Conservation (phyloP, 2,329 filamentous ascomycete species). For the Gnomoniopsis sp. region DNA sequence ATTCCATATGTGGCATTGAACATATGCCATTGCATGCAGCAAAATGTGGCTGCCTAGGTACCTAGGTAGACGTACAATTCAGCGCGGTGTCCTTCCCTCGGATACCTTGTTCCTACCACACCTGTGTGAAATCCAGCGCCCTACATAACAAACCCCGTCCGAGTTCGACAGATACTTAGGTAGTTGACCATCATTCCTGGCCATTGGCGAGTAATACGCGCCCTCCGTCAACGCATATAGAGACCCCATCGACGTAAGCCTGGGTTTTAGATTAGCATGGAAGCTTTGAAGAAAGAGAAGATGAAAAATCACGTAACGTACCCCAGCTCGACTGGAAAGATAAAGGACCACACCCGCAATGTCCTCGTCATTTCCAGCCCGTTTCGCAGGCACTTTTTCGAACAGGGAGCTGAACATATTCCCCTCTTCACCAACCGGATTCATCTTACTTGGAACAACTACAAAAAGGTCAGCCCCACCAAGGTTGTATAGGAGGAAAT, state of each 20-base stretch:
- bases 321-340: constrained; percentile 29
- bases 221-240: constrained; percentile 29
- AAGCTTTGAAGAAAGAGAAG: too few relatives aligned
- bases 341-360: constrained; percentile 29
- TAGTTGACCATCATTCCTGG: constrained; percentile 18
- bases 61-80: too few relatives aligned
- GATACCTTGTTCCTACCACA: too few relatives aligned
- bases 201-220: constrained; percentile 29
- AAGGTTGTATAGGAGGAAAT: too few relatives aligned
- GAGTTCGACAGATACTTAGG: neutral
- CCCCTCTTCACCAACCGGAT: constrained; percentile 28
- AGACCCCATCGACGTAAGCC: constrained; percentile 30
- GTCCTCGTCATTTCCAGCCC: constrained; percentile 28
- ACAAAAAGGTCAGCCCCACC: neutral
- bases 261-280: constrained; percentile 7
- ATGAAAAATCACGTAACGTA: too few relatives aligned
- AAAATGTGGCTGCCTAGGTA: too few relatives aligned
- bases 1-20: neutral
- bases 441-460: too few relatives aligned
- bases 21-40: too few relatives aligned
- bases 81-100: too few relatives aligned
- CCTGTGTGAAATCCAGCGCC: too few relatives aligned
- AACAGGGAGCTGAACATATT: constrained; percentile 31
- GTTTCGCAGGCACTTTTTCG: constrained; percentile 30
- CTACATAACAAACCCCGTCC: too few relatives aligned